phyloP scores from a whole-genome alignment of 108 stramenopile genomes.

The Aureococcus anophagefferens region DNA sequence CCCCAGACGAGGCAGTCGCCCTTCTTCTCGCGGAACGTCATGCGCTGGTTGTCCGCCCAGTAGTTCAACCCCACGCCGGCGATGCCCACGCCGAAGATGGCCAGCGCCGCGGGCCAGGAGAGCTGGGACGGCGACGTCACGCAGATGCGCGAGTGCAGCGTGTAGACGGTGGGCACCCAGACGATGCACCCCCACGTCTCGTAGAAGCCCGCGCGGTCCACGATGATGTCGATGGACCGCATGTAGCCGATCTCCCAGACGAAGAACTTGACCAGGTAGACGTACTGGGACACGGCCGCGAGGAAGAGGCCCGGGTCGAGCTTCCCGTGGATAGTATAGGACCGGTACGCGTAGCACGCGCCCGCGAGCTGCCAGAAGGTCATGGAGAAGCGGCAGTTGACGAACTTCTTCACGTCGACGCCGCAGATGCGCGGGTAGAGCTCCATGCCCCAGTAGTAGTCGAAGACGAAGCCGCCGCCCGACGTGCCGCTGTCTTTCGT shows the following conservation, averaged over 20 bases:
- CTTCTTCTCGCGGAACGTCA: conserved; percentile 71
- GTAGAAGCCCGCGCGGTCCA: conserved; percentile 82
- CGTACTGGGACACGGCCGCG: conserved; percentile 56
- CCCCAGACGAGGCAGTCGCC: conserved; percentile 83
- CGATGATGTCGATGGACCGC: conserved; percentile 93
- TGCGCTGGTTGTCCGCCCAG: conserved; percentile 87
- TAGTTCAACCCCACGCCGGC: conserved; percentile 78
- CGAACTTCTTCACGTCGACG: conserved; percentile 88
- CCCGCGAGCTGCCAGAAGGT: conserved; percentile 83
- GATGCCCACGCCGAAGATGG: conserved; percentile 60
- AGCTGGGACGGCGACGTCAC: conserved; percentile 68
- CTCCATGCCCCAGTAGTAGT: conserved; percentile 98
- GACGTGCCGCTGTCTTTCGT: conserved; percentile 76
- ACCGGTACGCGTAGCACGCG: conserved; percentile 54
- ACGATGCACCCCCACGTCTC: conserved; percentile 98
- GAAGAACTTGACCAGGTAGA: conserved; percentile 97
- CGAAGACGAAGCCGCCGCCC: conserved; percentile 65
- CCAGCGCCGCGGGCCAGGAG: conserved; percentile 39
- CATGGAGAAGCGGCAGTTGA: conserved; percentile 97
- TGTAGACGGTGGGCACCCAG: conserved; percentile 94
- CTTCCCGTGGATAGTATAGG: conserved; percentile 31
- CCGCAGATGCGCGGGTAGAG: conserved; percentile 89
- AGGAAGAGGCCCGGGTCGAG: conserved; percentile 56
- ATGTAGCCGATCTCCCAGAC: conserved; percentile 99
- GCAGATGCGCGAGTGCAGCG: conserved; percentile 68